Conservation (phyloP, 2,329 filamentous ascomycete genomes). For the Stemphylium beticola region DNA sequence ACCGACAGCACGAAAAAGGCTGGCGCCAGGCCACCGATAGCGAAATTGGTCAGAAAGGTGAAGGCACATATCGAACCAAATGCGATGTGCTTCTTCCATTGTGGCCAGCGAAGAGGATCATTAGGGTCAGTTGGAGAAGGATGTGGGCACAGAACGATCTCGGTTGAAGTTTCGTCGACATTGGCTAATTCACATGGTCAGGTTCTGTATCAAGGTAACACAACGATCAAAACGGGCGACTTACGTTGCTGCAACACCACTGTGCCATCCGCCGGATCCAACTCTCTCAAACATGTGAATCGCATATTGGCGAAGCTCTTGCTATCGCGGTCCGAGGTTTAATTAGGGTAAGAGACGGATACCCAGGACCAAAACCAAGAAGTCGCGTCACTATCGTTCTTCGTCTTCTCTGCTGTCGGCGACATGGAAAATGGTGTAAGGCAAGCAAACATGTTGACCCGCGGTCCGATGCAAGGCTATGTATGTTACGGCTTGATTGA, state of each 20-base stretch:
- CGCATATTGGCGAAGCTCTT: slow-evolving; percentile 29
- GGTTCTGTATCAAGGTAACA: background rate
- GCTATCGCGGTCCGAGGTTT: background rate
- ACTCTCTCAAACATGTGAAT: slow-evolving; percentile 42
- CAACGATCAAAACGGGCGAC: background rate
- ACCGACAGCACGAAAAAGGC: slow-evolving; percentile 52
- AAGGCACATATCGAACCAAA: slow-evolving; percentile 51
- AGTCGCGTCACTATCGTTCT: slow-evolving; percentile 14
- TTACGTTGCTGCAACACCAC: slow-evolving; percentile 44
- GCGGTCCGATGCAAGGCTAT: slow-evolving; percentile 4
- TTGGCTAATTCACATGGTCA: slow-evolving; percentile 3
- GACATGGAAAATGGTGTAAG: slow-evolving; percentile 10
- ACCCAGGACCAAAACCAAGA: slow-evolving; percentile 12
- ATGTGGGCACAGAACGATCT: slow-evolving; percentile 55
- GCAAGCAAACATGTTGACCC: slow-evolving; percentile 10
- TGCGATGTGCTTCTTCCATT: slow-evolving; percentile 55
- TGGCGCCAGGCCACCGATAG: slow-evolving; percentile 54
- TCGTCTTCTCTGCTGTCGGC: slow-evolving; percentile 1
- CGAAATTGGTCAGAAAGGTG: slow-evolving; percentile 56
- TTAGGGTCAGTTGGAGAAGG: slow-evolving; percentile 55
- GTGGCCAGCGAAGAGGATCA: slow-evolving; percentile 57
- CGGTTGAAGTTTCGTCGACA: background rate
- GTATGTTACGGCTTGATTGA: slow-evolving; percentile 3
- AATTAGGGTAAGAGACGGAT: slow-evolving; percentile 18
- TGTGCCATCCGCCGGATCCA: slow-evolving; percentile 49